These are phyloP conservation scores for Penicillium crustosum DNA, from an alignment of 2,329 filamentous ascomycete species.

Conservation along the genomic window DNA sequence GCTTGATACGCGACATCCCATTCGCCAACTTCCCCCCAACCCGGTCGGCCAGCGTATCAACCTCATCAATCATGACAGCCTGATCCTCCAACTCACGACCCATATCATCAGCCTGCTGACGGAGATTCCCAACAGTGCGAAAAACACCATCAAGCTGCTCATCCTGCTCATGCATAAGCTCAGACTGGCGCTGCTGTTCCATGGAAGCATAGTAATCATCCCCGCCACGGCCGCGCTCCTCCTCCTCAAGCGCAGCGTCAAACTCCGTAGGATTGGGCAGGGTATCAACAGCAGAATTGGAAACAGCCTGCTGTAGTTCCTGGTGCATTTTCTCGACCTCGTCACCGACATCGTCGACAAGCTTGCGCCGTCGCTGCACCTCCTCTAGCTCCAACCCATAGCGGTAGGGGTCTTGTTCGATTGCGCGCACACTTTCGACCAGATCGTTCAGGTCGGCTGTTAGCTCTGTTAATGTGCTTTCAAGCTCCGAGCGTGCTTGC, in stretches of 20 bases:
- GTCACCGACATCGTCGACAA: conserved; percentile 84
- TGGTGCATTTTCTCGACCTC: conserved; percentile 88
- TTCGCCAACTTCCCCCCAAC: conserved; percentile 82
- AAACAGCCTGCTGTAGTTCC: conserved; percentile 67
- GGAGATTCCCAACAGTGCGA: conserved; percentile 84
- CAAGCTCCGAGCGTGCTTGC: conserved; percentile 70
- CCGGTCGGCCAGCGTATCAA: conserved; percentile 80
- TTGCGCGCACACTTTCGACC: conserved; percentile 77
- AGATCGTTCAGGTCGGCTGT: conserved; percentile 87
- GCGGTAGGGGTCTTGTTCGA: conserved; percentile 81
- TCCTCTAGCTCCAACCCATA: conserved; percentile 85
- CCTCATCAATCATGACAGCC: conserved; percentile 78
- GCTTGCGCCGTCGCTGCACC: conserved; percentile 72
- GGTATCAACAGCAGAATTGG: conserved; percentile 41
- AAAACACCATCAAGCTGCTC: conserved; percentile 90
- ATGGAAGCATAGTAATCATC: conserved; percentile 74
- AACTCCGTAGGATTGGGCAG: conserved; percentile 63
- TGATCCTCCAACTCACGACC: conserved; percentile 95
- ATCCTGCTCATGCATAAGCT: conserved; percentile 95
- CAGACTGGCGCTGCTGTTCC: conserved; percentile 85
- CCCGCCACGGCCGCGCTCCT: conserved; percentile 40
- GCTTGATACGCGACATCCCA: conserved; percentile 81
- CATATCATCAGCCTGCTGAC: conserved; percentile 92
- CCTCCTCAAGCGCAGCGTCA: conserved; percentile 46
- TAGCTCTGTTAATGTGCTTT: conserved; percentile 72